Conservation (phyloP, 2,329 filamentous ascomycete genomes). For the Chaetomium strumarium region DNA sequence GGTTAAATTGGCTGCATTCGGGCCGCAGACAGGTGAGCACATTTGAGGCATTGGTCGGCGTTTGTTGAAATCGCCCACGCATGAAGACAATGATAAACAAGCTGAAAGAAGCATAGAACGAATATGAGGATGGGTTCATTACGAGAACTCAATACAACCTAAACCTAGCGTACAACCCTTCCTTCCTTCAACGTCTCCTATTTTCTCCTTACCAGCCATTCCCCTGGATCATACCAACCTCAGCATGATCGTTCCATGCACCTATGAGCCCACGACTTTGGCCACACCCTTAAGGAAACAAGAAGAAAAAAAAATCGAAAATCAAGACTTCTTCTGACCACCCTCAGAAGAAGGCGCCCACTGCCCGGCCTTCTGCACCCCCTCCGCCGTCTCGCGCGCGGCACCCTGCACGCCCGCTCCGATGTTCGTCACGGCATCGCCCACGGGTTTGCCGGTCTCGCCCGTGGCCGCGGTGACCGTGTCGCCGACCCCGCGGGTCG, state of each 20-base stretch:
- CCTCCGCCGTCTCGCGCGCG: conserved; percentile 41
- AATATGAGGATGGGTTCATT: no score
- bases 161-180: no score
- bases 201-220: no score
- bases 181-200: no score
- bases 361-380: conserved; percentile 52
- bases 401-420: conserved; percentile 49
- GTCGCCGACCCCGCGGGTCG: conserved; percentile 48
- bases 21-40: neutral
- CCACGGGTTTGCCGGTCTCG: conserved; percentile 45
- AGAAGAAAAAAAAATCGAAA: no score
- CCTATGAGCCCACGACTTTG: no score
- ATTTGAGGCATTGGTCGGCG: neutral
- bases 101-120: no score
- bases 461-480: conserved; percentile 49
- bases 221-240: neutral
- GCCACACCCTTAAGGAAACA: no score
- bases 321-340: neutral
- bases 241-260: neutral
- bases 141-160: no score
- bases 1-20: no score
- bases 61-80: neutral
- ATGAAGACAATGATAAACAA: no score
- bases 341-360: conserved; percentile 36
- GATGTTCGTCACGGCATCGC: conserved; percentile 47